Base-by-base conservation (phyloP, 495 filamentous ascomycete species). In the Penicillium lividum region DNA sequence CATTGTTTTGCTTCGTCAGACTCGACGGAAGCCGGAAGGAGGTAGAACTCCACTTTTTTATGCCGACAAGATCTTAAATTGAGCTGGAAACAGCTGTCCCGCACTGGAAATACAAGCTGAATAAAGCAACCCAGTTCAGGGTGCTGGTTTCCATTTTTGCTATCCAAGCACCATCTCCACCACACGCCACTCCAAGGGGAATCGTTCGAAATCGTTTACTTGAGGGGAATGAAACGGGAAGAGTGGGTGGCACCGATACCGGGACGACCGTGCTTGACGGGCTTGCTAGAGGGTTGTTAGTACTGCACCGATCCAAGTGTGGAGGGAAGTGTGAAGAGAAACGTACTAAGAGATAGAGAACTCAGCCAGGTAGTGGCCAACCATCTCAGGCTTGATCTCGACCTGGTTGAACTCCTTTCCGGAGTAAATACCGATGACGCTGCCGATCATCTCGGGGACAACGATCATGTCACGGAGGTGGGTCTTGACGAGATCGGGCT, bases 381-480 rank as follows among this genome's bases (percentile, higher is more conserved):
- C 94, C 94, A 98, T 98, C 87, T 98, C 94, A 59, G 94, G 94
- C 86, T 96, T 96, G 82, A 98, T 94, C 79, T 98, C 94, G 67
- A 98, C 92, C 85, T 96, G 92, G 86, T 98, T 98, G 88, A 98
- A 98, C 82, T 97, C 95, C 87, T 98, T 98, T 76, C 94, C 94
- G 60, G 90, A 94, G 87, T 98, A 98, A 84, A 98, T 94, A 76
- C 93, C 94, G 72, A 98, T 88, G 68, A 98, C 94, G 76, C 82
- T 87, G 62, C 94, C 94, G 76, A 98, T 98, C 93, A 98, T 97
- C 86, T 98, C 94, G 64, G 80, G 94, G 69, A 98, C 94, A 70
- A 98, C 86, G 73, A 98, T 97, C 94, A 98, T 98, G 82, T 98
- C 87, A 77, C 94, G 92, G 65, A 98, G 86, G 80, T 98, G 94